Base-by-base conservation (phyloP, 208 protist genomes). In the Leishmania major region DNA sequence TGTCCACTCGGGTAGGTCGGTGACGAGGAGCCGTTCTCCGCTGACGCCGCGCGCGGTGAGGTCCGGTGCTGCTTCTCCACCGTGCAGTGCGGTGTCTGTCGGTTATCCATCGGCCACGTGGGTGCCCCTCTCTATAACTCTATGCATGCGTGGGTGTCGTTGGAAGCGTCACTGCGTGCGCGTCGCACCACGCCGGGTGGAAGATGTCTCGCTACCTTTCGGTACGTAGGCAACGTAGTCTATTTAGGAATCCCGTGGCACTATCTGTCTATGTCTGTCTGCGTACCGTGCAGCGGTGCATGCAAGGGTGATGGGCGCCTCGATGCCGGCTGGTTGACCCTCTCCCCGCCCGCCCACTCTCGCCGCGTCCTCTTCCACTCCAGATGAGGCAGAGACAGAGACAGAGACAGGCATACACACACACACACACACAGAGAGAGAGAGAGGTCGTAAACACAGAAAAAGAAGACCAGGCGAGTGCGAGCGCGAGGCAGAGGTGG, bases 11-110 rank as follows among this genome's bases (percentile, higher is more conserved):
- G 75, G 67, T 82, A 74, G 31, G 45, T 69, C 72, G 64, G 28
- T 49, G 83, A 76, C 6, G 78, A 80, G 77, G 77, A 80, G 77
- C n/a, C 31, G 13, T 80, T 73, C 60, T 80, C 77, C 22, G 43
- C 37, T 31, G 77, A 80, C 64, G 43, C 64, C 19, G 45, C 62
- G 31, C 77, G 77, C 45, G 77, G 77, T 15, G 77, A 80, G 40
- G 77, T 40, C 31, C 77, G 77, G 40, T 47, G 62, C 77, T 73
- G 77, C 64, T 80, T 80, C 77, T 80, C 77, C 60, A 53, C 62
- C 1, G 64, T 80, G 60, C 35, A 51, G 75, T 35, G 25, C 19
- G 31, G 57, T 35, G 55, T 4, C 75, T n/a, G 37, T 47, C 75
- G 55, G 57, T 13, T 35, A n/a, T 78, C 31, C 53, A 66, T 60